phyloP scores from a whole-genome alignment of 257 asterid genomes.

The Petunia axillaris region DNA sequence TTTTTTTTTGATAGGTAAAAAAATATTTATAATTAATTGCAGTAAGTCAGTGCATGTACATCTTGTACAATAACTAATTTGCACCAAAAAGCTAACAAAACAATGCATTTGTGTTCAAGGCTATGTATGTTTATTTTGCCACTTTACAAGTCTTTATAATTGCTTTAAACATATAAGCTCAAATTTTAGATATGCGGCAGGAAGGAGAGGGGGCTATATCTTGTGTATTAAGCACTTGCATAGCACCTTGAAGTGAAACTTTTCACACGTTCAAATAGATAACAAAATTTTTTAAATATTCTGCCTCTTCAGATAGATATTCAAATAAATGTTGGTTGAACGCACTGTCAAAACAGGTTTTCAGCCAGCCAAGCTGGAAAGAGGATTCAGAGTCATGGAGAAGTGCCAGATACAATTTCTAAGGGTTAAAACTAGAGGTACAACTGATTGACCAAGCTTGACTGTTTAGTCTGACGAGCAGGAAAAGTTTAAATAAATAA shows the following conservation, averaged over 20 bases:
- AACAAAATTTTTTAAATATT: background rate
- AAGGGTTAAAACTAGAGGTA: background rate
- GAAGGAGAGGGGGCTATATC: background rate
- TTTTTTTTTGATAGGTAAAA: no score
- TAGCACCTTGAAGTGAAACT: background rate
- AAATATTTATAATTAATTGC: no score
- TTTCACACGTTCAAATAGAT: background rate
- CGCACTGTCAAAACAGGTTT: slow-evolving; percentile 17
- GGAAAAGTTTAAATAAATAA: background rate
- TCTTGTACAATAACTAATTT: no score
- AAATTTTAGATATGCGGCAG: background rate
- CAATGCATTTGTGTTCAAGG: no score
- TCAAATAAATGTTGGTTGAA: background rate
- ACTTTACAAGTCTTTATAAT: background rate
- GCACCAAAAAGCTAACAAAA: no score
- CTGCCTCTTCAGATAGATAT: background rate
- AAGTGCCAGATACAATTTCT: background rate
- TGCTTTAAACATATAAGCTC: background rate
- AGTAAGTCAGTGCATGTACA: no score
- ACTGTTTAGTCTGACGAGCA: background rate
- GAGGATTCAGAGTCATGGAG: background rate
- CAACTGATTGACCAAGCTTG: slow-evolving; percentile 12
- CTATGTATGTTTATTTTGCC: background rate
- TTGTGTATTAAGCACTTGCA: background rate
- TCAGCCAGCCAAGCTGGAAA: background rate